Percentiles rank a stretch among this genome's conserved stretches.
These are phyloP conservation scores for Zygnema cylindricum DNA, from an alignment of 139 green algal genomes.

Conservation along the genomic window DNA sequence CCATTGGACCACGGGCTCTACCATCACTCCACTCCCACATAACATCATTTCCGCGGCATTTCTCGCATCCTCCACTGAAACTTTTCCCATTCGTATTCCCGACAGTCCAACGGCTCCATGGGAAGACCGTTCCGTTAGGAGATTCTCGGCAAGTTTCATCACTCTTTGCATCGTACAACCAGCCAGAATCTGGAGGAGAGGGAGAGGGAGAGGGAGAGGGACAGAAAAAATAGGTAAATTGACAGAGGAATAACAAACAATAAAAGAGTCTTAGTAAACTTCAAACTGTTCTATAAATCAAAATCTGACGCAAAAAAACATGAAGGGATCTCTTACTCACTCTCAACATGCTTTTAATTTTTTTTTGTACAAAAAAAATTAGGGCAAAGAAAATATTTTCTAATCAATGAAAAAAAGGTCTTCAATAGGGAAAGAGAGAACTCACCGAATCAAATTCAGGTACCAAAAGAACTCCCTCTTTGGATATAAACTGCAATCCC, in stretches of 20 bases:
- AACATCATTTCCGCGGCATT: slow-evolving; percentile 64
- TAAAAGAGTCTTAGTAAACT: no score
- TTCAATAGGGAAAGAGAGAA: neutral
- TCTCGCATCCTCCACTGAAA: slow-evolving; percentile 54
- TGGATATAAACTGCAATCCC: slow-evolving; percentile 8
- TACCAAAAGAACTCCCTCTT: slow-evolving; percentile 7
- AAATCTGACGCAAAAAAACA: no score
- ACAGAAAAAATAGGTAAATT: no score
- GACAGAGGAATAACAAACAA: no score
- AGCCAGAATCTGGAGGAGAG: slow-evolving; percentile 31
- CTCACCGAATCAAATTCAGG: slow-evolving; percentile 9
- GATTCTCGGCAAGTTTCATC: slow-evolving; percentile 36
- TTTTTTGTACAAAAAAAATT: no score
- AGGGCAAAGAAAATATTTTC: no score
- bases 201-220: neutral
- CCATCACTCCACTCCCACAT: slow-evolving; percentile 57
- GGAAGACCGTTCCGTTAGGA: neutral
- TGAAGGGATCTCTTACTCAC: no score
- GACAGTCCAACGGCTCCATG: neutral
- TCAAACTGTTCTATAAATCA: no score
- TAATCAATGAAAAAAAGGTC: no score
- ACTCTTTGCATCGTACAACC: slow-evolving; percentile 53
- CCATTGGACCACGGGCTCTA: slow-evolving; percentile 57
- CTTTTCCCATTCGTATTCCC: neutral
- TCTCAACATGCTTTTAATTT: no score